Conservation (phyloP, 116 monocot genomes). For the Papilionanthe hybrid region DNA sequence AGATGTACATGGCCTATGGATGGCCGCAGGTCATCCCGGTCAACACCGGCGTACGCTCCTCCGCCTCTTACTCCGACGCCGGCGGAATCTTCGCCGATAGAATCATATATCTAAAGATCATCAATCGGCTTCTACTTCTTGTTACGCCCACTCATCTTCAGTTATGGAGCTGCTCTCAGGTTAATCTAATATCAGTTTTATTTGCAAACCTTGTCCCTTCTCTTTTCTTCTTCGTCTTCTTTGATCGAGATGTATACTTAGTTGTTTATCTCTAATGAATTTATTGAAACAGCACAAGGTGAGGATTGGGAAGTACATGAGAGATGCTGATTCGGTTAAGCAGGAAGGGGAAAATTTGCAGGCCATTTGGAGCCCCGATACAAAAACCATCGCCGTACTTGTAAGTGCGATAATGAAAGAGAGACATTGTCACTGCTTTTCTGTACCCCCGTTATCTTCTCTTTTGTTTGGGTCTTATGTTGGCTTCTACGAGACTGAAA, state of each 20-base stretch:
- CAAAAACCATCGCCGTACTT: slow-evolving; percentile 63
- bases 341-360: slow-evolving; percentile 70
- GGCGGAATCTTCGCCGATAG: slow-evolving; percentile 21
- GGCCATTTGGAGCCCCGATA: slow-evolving; percentile 83
- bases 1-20: slow-evolving; percentile 93
- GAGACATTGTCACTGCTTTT: background rate
- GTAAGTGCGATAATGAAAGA: slow-evolving; percentile 30
- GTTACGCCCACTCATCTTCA: slow-evolving; percentile 66
- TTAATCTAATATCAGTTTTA: background rate
- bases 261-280: background rate
- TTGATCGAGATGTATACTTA: background rate
- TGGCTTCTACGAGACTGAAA: background rate
- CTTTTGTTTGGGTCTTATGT: background rate
- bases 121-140: slow-evolving; percentile 60
- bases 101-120: slow-evolving; percentile 57
- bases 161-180: slow-evolving; percentile 89
- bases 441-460: background rate
- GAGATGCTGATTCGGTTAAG: slow-evolving; percentile 47
- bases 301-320: slow-evolving; percentile 54
- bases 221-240: background rate
- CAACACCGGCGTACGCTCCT: slow-evolving; percentile 24
- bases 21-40: slow-evolving; percentile 94
- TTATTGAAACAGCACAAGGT: slow-evolving; percentile 64
- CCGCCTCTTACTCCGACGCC: background rate
- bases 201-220: background rate